Evolutionary conservation across 352 stramenopile species (phyloP), one percentile per base, ranked within the genome.

Genomic region (Hyaloperonospora arabidopsidis): DNA sequence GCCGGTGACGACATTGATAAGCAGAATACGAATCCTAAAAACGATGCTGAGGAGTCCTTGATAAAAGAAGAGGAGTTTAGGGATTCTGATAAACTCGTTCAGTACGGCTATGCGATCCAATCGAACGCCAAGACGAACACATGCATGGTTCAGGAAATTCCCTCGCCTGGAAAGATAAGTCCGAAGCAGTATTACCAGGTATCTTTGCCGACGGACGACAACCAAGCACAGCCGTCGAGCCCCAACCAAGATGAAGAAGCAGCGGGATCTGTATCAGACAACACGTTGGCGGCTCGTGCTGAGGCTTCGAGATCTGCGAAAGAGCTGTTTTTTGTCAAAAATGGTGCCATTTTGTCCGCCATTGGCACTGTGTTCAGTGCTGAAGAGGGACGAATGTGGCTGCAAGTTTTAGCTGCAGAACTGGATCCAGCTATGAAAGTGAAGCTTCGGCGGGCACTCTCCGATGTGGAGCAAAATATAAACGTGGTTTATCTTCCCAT

Each of bases 111-210:
- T 28, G 76, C 61, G n/a, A 83, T 89, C 46, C 79, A 87, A 59
- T 86, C 74, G 13, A 87, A 86, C 41, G 76, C 78, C 35, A 87
- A 85, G 63, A 88, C 74, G 1, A 90, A 90, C 38, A 68, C 70
- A 7, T 87, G 76, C 43, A 83, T 90, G 74, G 67, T 90, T 1
- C 76, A 84, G 45, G 80, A 90, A 57, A 85, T 90, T 29, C 51
- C 72, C 11, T 14, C 62, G 0, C 73, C 79, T 6, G 65, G 73
- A 0, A 87, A 87, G 29, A 74, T 86, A 68, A 58, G 63, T 11
- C 67, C 74, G n/a, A 74, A 70, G 45, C 63, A 83, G 44, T 78
- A 74, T 29, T 86, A 79, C 23, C 79, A 86, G 28, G 58, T 88
- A 3, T 39, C 47, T 7, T 23, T 68, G 5, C 51, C 25, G 11